phyloP scores from a whole-genome alignment of 345 rosid species.

The Isatis tinctoria region DNA sequence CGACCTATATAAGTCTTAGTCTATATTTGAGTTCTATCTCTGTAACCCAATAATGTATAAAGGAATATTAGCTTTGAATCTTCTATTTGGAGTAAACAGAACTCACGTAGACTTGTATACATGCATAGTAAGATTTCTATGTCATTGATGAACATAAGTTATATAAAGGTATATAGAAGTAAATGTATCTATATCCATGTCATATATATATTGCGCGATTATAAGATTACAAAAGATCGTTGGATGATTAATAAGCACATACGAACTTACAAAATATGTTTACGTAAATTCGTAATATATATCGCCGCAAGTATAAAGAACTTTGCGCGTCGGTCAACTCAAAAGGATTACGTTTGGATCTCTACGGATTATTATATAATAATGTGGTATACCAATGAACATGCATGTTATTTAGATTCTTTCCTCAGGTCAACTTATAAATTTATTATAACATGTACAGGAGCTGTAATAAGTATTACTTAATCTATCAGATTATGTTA shows the following conservation, averaged over 20 bases:
- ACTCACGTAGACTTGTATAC: slow-evolving; percentile 2
- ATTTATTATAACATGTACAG: slow-evolving; percentile 2
- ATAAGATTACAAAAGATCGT: background rate
- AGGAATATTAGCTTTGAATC: slow-evolving; percentile 14
- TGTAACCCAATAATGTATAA: slow-evolving; percentile 17
- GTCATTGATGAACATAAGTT: background rate
- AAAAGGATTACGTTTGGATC: slow-evolving; percentile 19
- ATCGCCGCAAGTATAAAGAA: background rate
- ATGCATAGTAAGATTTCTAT: background rate
- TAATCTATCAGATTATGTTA: background rate
- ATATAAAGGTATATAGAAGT: background rate
- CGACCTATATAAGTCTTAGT: slow-evolving; percentile 15
- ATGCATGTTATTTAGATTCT: slow-evolving; percentile 21
- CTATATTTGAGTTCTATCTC: slow-evolving; percentile 8
- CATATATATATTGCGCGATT: background rate
- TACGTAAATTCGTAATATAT: background rate
- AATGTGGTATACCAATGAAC: slow-evolving; percentile 28
- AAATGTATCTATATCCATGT: background rate
- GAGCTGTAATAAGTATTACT: background rate
- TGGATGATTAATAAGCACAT: slow-evolving; percentile 18
- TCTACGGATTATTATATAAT: slow-evolving; percentile 8
- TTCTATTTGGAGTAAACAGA: slow-evolving; percentile 12
- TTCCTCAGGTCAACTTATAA: slow-evolving; percentile 15
- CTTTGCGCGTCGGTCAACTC: slow-evolving; percentile 11
- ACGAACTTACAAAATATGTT: background rate